phyloP scores from a whole-genome alignment of 305 asterid genomes.

The Withania somnifera region DNA sequence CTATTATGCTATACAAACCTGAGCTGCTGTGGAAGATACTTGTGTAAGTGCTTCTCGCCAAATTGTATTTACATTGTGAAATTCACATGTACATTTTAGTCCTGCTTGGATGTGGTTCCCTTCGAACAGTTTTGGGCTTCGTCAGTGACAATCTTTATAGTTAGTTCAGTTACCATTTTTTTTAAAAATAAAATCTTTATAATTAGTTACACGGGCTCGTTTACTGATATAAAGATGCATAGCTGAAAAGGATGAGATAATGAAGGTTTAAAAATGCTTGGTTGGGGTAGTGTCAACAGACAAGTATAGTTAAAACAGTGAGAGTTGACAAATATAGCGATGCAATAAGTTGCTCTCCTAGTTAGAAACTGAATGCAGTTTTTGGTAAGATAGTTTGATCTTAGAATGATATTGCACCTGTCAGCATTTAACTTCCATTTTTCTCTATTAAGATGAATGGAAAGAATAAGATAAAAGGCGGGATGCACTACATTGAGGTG shows the following conservation, averaged over 20 bases:
- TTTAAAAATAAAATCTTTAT: too few relatives aligned
- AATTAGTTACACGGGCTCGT: not conserved
- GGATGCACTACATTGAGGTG: slow-evolving; percentile 59
- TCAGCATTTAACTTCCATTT: slow-evolving; percentile 1
- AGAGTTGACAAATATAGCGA: not conserved
- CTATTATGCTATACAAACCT: not conserved
- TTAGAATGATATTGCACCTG: slow-evolving; percentile 4
- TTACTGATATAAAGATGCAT: not conserved
- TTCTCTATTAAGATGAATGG: slow-evolving; percentile 39
- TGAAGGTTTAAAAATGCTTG: not conserved
- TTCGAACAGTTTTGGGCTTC: not conserved
- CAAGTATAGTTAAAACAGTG: not conserved
- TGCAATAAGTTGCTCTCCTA: not conserved
- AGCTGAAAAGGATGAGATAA: not conserved
- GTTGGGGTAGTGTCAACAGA: not conserved
- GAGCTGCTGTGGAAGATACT: not conserved
- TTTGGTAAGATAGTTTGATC: not conserved
- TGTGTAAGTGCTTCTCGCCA: not conserved
- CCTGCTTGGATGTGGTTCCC: not conserved
- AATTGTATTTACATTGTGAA: not conserved
- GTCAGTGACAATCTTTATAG: not conserved
- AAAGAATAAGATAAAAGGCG: slow-evolving; percentile 41
- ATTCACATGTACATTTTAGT: not conserved
- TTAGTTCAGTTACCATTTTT: too few relatives aligned
- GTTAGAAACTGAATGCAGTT: not conserved